A percentile compares a stretch with the other conserved stretches of the same genome.
Conservation (phyloP, 306 rosid genomes). For the Vicia villosa region DNA sequence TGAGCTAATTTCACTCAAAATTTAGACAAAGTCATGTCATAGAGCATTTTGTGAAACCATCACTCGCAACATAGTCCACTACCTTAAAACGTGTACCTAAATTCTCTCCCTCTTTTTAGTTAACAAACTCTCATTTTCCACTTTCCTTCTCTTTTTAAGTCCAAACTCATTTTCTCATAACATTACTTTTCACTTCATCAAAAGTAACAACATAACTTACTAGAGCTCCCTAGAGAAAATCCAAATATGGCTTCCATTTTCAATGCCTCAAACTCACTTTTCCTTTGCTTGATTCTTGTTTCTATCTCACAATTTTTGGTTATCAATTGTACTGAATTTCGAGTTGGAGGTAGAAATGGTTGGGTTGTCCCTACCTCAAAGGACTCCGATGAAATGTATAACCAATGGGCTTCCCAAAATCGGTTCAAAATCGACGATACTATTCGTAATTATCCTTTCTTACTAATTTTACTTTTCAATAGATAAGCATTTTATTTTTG, state of each 20-base stretch:
- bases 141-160: slow-evolving; percentile 38
- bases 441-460: slow-evolving; percentile 55
- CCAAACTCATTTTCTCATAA: slow-evolving; percentile 21
- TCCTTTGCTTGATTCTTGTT: slow-evolving; percentile 40
- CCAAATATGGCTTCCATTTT: slow-evolving; percentile 39
- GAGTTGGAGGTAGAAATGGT: slow-evolving; percentile 63
- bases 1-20: slow-evolving; percentile 32
- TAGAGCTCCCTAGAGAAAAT: slow-evolving; percentile 44
- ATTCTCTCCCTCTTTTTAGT: slow-evolving; percentile 41
- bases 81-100: slow-evolving; percentile 53
- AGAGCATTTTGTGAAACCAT: slow-evolving; percentile 18
- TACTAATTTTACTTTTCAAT: neutral
- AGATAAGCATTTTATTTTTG: neutral
- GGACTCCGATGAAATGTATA: slow-evolving; percentile 43
- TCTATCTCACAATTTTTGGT: slow-evolving; percentile 25
- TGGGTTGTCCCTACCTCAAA: slow-evolving; percentile 67
- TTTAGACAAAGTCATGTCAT: slow-evolving; percentile 54
- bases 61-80: slow-evolving; percentile 29
- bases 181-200: slow-evolving; percentile 2
- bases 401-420: slow-evolving; percentile 75
- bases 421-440: slow-evolving; percentile 71
- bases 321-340: slow-evolving; percentile 48
- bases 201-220: neutral
- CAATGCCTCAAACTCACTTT: slow-evolving; percentile 31
- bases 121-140: slow-evolving; percentile 43